Conservation (phyloP, 1,139 yeast genomes). For the Pichia terricola region DNA sequence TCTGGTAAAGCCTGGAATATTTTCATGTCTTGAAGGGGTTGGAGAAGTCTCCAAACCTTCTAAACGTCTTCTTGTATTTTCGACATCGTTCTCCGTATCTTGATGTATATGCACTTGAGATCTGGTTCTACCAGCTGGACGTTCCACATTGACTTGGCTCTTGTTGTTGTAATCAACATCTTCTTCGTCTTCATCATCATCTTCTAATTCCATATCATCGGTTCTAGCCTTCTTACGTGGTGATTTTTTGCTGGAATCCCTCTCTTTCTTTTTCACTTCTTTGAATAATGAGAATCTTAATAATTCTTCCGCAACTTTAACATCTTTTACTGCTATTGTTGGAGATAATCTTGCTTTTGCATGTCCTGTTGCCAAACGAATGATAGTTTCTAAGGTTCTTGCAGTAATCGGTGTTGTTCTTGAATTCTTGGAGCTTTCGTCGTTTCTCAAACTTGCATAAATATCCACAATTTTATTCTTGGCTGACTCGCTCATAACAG, state of each 20-base stretch:
- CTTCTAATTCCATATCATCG: conserved; percentile 8
- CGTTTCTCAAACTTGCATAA: conserved; percentile 78
- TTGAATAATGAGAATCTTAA: conserved; percentile 80
- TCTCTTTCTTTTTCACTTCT: conserved; percentile 37
- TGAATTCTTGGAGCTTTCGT: conserved; percentile 62
- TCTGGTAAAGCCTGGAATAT: not conserved
- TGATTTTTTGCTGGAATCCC: conserved; percentile 9
- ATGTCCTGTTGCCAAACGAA: conserved; percentile 93
- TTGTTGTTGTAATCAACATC: not conserved
- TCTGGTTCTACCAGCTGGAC: not conserved
- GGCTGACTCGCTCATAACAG: conserved; percentile 71
- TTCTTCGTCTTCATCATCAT: conserved; percentile 10
- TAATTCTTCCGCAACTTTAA: conserved; percentile 77
- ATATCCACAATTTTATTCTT: conserved; percentile 72
- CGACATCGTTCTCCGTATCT: conserved; percentile 19
- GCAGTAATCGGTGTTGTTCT: conserved; percentile 96
- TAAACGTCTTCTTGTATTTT: conserved; percentile 16
- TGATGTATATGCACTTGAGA: conserved; percentile 14
- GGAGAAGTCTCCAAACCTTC: conserved; percentile 15
- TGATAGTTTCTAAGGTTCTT: conserved; percentile 91
- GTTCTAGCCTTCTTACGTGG: conserved; percentile 24
- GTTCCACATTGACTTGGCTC: not conserved
- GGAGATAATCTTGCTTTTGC: conserved; percentile 85
- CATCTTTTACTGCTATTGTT: conserved; percentile 68
- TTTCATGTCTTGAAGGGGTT: not conserved